Evolutionary conservation across 768 basidiomycete species (phyloP).

Genomic region (Panaeolus cyanescens): DNA sequence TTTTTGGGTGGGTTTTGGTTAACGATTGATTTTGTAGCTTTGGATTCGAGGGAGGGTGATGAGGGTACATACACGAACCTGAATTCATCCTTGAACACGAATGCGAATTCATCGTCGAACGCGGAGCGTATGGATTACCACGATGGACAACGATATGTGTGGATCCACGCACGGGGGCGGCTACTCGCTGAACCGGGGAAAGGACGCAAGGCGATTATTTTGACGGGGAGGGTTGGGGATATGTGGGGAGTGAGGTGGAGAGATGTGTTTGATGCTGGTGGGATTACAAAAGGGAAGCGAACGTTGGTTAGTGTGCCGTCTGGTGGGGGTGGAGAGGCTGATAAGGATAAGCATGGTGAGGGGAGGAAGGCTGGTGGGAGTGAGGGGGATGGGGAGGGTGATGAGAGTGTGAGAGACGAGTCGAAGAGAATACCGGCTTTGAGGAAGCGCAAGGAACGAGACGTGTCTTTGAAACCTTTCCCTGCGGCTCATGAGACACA

Average conservation of each 20-base stretch:
- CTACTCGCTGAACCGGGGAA: conserved; percentile 93
- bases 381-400: not conserved
- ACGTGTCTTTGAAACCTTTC: too few species aligned
- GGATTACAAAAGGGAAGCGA: conserved; percentile 29
- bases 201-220: conserved; percentile 90
- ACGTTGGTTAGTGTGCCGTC: not conserved
- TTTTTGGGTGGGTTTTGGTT: too few species aligned
- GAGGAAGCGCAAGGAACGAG: not conserved
- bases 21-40: too few species aligned
- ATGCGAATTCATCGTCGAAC: not conserved
- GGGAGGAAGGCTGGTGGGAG: not conserved
- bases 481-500: not conserved
- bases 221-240: conserved; percentile 76
- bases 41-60: too few species aligned
- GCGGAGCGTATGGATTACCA: too few species aligned
- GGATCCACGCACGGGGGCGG: conserved; percentile 90
- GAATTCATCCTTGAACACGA: not conserved
- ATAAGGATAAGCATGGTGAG: too few species aligned
- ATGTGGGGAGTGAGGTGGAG: conserved; percentile 69
- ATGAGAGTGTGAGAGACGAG: not conserved
- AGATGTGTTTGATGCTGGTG: conserved; percentile 53
- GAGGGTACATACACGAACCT: too few species aligned
- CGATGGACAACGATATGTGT: conserved; percentile 70
- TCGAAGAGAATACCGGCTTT: too few species aligned
- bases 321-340: too few species aligned